These are phyloP conservation scores for Aspergillus flavus DNA, from an alignment of 2,329 filamentous ascomycete species.

Conservation along the genomic window DNA sequence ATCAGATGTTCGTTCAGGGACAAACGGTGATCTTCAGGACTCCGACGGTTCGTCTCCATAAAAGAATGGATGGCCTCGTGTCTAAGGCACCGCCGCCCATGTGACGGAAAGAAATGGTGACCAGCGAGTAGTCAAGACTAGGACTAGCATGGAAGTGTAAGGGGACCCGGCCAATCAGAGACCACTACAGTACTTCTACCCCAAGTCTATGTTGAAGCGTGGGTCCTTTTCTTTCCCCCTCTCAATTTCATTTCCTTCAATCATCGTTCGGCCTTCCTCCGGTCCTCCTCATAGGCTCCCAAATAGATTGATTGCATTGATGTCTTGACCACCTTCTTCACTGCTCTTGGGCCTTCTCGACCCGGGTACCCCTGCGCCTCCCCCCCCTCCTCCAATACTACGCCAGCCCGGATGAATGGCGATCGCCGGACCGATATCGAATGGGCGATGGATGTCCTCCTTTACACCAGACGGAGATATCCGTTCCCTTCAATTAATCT, in stretches of 20 bases:
- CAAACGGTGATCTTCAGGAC: constrained; percentile 4
- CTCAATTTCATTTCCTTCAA: not conserved
- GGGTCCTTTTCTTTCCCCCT: not conserved
- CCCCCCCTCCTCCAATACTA: not conserved
- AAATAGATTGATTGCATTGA: not conserved
- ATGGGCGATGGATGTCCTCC: not conserved
- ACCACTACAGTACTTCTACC: not conserved
- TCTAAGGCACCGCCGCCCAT: not conserved
- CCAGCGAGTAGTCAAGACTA: not conserved
- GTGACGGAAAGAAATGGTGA: not conserved
- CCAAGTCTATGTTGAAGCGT: not conserved
- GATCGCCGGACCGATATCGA: not conserved
- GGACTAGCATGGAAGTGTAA: not conserved
- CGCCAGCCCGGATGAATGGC: not conserved
- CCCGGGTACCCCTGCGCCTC: not conserved
- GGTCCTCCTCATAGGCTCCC: not conserved
- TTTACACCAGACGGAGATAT: not conserved
- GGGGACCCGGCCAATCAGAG: not conserved
- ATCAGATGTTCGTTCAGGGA: not conserved
- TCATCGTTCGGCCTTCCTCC: not conserved
- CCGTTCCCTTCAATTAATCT: not conserved
- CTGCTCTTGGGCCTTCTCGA: not conserved
- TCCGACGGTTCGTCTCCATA: not conserved
- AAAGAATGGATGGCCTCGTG: not conserved
- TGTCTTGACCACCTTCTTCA: not conserved